Base-by-base conservation (phyloP, 345 rosid genomes). In the Eucalyptus cloeziana region DNA sequence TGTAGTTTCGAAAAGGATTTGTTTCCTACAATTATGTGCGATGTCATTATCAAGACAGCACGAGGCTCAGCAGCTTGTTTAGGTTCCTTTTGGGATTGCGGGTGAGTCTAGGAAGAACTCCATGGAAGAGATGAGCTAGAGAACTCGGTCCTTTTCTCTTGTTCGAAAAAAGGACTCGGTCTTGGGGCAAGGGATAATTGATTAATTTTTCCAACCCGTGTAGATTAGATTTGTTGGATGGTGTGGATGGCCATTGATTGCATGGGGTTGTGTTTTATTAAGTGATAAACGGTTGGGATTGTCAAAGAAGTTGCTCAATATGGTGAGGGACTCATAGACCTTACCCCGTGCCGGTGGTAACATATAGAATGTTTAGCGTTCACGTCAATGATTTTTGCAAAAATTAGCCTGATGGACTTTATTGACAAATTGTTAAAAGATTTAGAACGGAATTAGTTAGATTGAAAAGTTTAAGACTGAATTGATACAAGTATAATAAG, bases 331-430 rank as follows among this genome's bases (percentile, higher is more conserved):
- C 13, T 58, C 3, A 2, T 0, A 0, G 12, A 25, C 6, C 64
- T 58, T 1, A 25, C 30, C 1, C 13, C 24, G 0, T 25, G 64
- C 7, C 3, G 6, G 1, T 10, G 27, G 13, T 58, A 1, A 10
- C 64, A 25, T 25, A 1, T 10, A 58, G 1, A 11, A 58, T 9
- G 27, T 54, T 49, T 14, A 3, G 1, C 1, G 6, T 56, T 24
- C 5, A 24, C 3, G 30, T 24, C 0, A 56, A 3, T 10, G 4
- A 22, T 24, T 4, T 24, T 56, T 8, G 13, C 5, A 4, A 24
- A 56, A 56, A 24, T 24, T 56, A 56, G 27, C 2, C 3, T 4
- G 25, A 24, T 56, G 2, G 12, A 24, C 30, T 56, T 7, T 25
- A 4, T 2, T 24, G 62, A 22, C 12, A 56, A 56, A 56, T 56